Evolutionary conservation across 208 protist genomes (phyloP).

Genomic region (Leishmania lainsoni): DNA sequence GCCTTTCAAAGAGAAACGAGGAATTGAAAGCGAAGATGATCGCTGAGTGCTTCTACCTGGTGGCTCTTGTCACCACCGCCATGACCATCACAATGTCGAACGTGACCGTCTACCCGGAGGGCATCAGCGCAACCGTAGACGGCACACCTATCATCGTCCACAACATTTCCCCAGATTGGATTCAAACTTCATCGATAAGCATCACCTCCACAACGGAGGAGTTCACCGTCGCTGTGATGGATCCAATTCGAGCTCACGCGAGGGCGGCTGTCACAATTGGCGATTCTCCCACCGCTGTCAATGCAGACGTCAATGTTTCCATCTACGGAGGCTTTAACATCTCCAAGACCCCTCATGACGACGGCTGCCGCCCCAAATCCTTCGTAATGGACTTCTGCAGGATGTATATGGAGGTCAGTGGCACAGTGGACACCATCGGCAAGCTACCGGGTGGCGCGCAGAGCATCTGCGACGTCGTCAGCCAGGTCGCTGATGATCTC

Average conservation of each 20-base stretch:
- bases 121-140: neutral
- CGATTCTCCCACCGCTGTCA: neutral
- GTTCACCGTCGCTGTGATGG: neutral
- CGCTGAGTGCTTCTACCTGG: constrained; percentile 18
- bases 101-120: constrained; percentile 9
- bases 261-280: neutral
- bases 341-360: neutral
- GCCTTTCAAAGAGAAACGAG: neutral
- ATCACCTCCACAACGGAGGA: constrained; percentile 10
- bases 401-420: neutral
- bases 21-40: neutral
- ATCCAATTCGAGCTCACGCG: constrained; percentile 3
- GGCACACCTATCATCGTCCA: neutral
- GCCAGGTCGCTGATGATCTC: neutral
- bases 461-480: constrained; percentile 12
- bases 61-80: constrained; percentile 13
- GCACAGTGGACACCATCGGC: neutral
- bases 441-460: neutral
- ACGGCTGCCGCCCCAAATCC: constrained; percentile 4
- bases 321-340: constrained; percentile 8
- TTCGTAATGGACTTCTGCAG: constrained; percentile 7
- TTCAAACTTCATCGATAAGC: neutral
- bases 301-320: neutral
- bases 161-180: neutral
- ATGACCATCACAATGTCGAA: constrained; percentile 12